phyloP scores from a whole-genome alignment of 1,284 basidiomycete genomes.

The Rhodofomes roseus region DNA sequence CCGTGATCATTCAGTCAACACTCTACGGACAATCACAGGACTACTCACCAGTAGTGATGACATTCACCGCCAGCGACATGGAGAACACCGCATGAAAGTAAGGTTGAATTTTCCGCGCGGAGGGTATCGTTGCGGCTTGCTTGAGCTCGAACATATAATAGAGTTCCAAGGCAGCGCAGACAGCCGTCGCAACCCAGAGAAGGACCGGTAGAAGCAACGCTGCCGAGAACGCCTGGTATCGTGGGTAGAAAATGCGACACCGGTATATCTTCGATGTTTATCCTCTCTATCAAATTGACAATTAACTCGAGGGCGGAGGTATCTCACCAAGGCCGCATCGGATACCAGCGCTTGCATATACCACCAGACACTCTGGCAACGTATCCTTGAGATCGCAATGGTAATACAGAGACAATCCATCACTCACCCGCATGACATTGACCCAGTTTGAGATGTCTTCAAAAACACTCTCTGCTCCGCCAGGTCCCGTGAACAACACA shows the following conservation, averaged over 20 bases:
- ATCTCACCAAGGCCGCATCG: constrained; percentile 25
- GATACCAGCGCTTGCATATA: constrained; percentile 20
- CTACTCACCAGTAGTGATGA: constrained; percentile 33
- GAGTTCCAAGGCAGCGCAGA: not conserved
- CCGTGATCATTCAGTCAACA: not conserved
- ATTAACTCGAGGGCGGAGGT: not conserved
- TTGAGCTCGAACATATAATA: constrained; percentile 5
- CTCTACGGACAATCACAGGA: not conserved
- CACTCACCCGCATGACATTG: constrained; percentile 19
- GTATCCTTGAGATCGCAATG: too few relatives aligned
- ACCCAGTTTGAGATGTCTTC: constrained; percentile 25
- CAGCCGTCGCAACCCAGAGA: constrained; percentile 17
- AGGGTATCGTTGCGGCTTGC: not conserved
- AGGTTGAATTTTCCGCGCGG: constrained; percentile 22
- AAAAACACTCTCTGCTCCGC: constrained; percentile 20
- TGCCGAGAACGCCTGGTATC: constrained; percentile 12
- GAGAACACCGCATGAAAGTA: constrained; percentile 35
- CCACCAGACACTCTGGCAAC: constrained; percentile 1
- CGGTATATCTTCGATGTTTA: constrained; percentile 13
- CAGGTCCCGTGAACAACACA: constrained; percentile 19
- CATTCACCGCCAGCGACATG: constrained; percentile 33
- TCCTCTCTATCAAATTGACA: not conserved
- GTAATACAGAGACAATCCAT: too few relatives aligned
- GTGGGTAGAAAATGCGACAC: constrained; percentile 22
- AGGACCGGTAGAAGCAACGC: constrained; percentile 15